Conservation (phyloP, 129 eudicot genomes). For the Escallonia herrerae region DNA sequence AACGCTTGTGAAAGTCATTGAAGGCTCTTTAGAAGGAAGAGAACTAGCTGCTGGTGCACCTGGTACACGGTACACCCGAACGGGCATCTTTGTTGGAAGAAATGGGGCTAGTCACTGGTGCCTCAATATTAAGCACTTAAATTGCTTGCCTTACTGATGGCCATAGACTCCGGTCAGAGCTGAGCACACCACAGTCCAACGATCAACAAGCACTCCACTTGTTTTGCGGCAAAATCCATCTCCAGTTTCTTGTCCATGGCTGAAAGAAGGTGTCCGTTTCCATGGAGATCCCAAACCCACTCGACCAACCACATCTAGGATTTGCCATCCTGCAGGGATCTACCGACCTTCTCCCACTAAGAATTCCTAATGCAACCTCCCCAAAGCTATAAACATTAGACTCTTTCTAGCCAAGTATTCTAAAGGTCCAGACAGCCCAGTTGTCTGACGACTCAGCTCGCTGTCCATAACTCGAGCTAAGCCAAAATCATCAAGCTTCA, state of each 20-base stretch:
- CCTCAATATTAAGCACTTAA: conserved; percentile 51
- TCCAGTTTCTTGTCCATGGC: conserved; percentile 33
- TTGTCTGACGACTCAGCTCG: conserved; percentile 45
- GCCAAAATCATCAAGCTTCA: conserved; percentile 68
- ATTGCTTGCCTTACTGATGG: conserved; percentile 55
- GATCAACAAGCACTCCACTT: conserved; percentile 42
- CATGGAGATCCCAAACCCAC: conserved; percentile 45
- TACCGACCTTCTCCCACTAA: conserved; percentile 28
- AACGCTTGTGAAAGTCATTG: conserved; percentile 28
- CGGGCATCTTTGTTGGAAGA: conserved; percentile 43
- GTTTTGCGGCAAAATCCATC: conserved; percentile 14
- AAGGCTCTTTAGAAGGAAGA: conserved; percentile 9
- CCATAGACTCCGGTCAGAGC: conserved; percentile 37
- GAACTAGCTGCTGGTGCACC: conserved; percentile 22
- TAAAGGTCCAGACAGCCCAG: conserved; percentile 50
- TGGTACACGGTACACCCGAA: conserved; percentile 24
- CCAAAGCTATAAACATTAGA: conserved; percentile 70
- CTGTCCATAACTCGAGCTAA: conserved; percentile 59
- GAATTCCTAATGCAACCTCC: conserved; percentile 44
- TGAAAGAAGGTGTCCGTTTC: conserved; percentile 32
- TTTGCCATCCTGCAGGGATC: conserved; percentile 15
- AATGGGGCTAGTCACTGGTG: conserved; percentile 16
- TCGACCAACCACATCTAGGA: conserved; percentile 30
- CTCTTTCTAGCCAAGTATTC: conserved; percentile 62
- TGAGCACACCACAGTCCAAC: conserved; percentile 57